Base-by-base conservation (phyloP, 2,329 filamentous ascomycete genomes). In the Sporothrix phasma region DNA sequence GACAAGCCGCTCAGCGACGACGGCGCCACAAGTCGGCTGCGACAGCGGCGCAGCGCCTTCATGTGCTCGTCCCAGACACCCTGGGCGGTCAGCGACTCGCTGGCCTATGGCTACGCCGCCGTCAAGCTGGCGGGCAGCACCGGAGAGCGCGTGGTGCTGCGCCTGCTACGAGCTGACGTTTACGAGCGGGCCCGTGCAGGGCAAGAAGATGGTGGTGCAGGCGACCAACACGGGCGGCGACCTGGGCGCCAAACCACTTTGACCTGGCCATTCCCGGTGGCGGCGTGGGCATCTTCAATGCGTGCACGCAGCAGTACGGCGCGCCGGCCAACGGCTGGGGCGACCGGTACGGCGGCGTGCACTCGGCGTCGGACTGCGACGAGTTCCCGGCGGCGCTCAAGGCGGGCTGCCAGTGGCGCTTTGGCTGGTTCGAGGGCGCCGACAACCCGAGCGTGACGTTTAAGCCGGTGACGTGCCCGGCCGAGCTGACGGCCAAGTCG, bases 111-210 rank as follows among this genome's bases (percentile, higher is more conserved):
- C 46, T 84, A 79, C 69, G 81, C 81, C 2, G 80, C 81, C 58
- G 79, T 79, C 53, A 78, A 74, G 69, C 76, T 83, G 67, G 68
- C 69, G 5, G 77, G 77, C 61, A 72, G 63, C 45, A 76, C 72
- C 60, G 80, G n/a, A 81, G 70, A 72, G 71, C 43, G 69, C 69
- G 24, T 80, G 78, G 76, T 83, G 81, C 72, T 82, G 81, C 69
- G 79, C 72, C 22, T 86, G 83, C 74, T 86, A 84, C 72, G 80
- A 84, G 73, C 74, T 86, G 63, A 83, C 82, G 13, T 85, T 86
- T 70, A 85, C 81, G 11, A 79, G 77, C 70, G 80, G 79, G 5
- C 72, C 79, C 1, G 76, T 84, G 19, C 69, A 72, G 49, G 82
- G 83, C 59, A 85, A 86, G 76, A 83, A 78, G 71, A 80, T 85